These are phyloP conservation scores for Heteromeles arbutifolia DNA, from an alignment of 306 rosid species.

Conservation along the genomic window DNA sequence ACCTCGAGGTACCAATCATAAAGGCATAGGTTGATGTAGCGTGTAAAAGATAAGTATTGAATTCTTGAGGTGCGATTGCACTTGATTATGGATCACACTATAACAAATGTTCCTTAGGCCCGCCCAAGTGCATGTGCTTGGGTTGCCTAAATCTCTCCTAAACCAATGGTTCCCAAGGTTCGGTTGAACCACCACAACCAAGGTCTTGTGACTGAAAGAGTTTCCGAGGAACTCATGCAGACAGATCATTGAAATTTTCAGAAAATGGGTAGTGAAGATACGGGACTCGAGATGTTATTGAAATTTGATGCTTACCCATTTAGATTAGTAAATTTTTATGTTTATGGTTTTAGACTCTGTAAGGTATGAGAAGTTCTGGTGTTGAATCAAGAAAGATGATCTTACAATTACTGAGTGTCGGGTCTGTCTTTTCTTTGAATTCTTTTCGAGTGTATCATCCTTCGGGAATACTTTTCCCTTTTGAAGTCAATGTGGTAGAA, in stretches of 20 bases:
- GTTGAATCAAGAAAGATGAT: neutral
- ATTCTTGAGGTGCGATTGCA: neutral
- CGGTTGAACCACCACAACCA: neutral
- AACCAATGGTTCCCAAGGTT: neutral
- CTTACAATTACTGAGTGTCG: neutral
- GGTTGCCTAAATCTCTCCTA: neutral
- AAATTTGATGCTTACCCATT: too few species aligned
- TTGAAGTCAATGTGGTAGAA: neutral
- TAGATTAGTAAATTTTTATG: neutral
- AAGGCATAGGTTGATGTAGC: neutral
- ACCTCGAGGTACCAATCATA: neutral
- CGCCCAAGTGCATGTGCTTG: neutral
- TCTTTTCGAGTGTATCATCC: too few species aligned
- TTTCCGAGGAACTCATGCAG: neutral
- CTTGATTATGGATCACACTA: neutral
- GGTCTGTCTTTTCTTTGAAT: neutral
- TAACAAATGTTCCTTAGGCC: neutral
- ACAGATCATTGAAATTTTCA: neutral
- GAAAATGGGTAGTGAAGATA: too few species aligned
- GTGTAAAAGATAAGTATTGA: neutral
- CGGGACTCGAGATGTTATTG: too few species aligned
- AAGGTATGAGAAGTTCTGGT: neutral
- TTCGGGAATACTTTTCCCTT: neutral
- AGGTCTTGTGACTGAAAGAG: neutral
- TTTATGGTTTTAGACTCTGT: neutral